phyloP scores from a whole-genome alignment of 73 alveolate species.

The Blepharisma stoltei region DNA sequence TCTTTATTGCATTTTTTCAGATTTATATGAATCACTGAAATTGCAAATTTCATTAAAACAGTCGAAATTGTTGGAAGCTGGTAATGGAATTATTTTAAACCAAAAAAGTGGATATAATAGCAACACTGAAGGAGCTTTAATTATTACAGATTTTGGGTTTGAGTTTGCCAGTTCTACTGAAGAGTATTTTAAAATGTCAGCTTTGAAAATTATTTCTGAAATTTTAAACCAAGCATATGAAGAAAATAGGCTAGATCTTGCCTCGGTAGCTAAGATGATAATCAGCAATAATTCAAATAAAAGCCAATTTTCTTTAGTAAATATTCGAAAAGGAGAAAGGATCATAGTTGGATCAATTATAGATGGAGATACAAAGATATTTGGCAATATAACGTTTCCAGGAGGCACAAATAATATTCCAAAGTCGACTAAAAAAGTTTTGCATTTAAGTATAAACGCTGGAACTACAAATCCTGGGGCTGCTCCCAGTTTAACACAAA shows the following conservation, averaged over 20 bases:
- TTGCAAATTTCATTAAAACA: too few species aligned
- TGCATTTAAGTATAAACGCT: conserved; percentile 19
- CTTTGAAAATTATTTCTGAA: background rate
- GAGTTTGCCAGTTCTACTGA: conserved; percentile 22
- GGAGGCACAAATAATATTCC: background rate
- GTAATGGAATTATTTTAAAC: background rate
- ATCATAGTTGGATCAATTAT: background rate
- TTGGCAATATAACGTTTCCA: conserved; percentile 24
- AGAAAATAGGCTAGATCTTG: conserved; percentile 29
- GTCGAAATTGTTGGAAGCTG: too few species aligned
- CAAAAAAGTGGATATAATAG: conserved; percentile 3
- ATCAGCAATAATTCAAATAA: conserved; percentile 13
- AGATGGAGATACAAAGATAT: conserved; percentile 1
- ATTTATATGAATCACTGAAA: too few species aligned
- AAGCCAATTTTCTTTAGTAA: conserved; percentile 26
- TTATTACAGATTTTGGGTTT: conserved; percentile 1
- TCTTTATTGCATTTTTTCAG: too few species aligned
- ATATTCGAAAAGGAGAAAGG: background rate
- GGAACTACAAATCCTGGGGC: background rate
- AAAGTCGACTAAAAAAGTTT: conserved; percentile 36
- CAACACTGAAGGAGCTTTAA: background rate
- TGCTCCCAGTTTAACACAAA: too few species aligned
- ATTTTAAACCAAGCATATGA: conserved; percentile 32
- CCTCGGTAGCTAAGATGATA: background rate
- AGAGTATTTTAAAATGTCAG: conserved; percentile 23